Base-by-base conservation (phyloP, 148 eudicot genomes). In the Cornus suecica region DNA sequence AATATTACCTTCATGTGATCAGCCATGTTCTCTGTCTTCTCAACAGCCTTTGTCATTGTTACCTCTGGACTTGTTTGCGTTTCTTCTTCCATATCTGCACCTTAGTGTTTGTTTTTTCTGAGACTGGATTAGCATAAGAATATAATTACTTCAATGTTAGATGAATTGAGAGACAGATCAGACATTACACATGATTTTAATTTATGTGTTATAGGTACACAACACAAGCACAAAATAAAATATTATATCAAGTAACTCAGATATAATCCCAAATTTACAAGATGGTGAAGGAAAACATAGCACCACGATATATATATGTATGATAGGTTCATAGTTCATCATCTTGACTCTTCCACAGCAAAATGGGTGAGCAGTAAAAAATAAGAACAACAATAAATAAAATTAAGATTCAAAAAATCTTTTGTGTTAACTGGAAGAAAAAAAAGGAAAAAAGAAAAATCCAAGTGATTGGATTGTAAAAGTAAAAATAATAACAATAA, bases 81-180 rank as follows among this genome's bases (percentile, higher is more conserved):
- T 29, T 90, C 97, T 51, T 85, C 88, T 75, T 88, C 92, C 94
- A 91, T 88, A 63, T 56, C 82, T 48, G 18, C 54, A 48, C 54
- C 11, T 45, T 63, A 23, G n/a, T 8, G 15, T 26, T 15, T 27
- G 8, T 58, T 34, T 23, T 32, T 73, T 4, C 10, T 11, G 28
- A 34, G 28, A 8, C 76, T 63, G 76, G 27, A 20, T 2, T 32
- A 37, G 37, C 68, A 63, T 16, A 26, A 61, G 52, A 1, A 13
- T 25, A 73, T 20, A 28, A 63, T 73, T 34, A 63, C 24, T 24
- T 48, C 25, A 22, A 8, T 4, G 64, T 48, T 11, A 11, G 54
- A 48, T 48, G 18, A 16, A 48, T 13, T 48, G 54, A 48, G 7
- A 48, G 54, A 48, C 15, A 48, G 15, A 48, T 1, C 20, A 48